Base-by-base conservation (phyloP, 73 alveolate genomes). In the Stentor roeselii region DNA sequence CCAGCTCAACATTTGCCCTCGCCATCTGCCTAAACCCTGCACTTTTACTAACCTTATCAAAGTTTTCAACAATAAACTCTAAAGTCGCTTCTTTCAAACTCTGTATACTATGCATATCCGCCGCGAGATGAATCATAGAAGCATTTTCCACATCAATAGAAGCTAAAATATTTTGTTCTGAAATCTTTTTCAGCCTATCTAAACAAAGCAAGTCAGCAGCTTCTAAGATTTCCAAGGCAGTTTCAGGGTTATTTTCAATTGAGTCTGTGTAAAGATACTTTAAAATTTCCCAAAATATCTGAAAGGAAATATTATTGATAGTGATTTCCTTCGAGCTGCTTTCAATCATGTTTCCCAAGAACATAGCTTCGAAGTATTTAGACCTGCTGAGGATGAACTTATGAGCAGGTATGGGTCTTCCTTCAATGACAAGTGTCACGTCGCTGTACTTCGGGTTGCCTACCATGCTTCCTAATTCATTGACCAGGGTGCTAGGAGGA, bases 1-100 rank as follows among this genome's bases (percentile, higher is more conserved):
- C 95, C 42, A 94, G 89, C 60, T 94, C 97, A 78, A 93, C 95
- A 67, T 94, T 89, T 59, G 96, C 92, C 39, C 93, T 89, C 42
- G 94, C 98, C 91, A 93, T 83, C 75, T 88, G 86, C 60, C 83
- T 86, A 87, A 90, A 90, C 3, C 89, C 90, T 35, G 61, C 60
- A 3, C 87, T 87, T 42, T 90, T 90, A 32, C 89, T 59, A 2
- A 90, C 93, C 32, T 87, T 75, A 76, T 90, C 95, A 75, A 90
- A 90, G 59, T 90, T 75, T 32, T 83, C 36, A 0, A 90, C 77
- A 3, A 90, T 87, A 42, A 59, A 90, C 59, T 58, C 39, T 60
- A 90, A 34, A 21, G 93, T 83, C 87, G 76, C 86, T 87, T 90
- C 95, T 77, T 88, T 87, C 35, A 90, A 67, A 78, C 82, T 87